Evolutionary conservation across 805 yeast species (phyloP).

Genomic region (Yarrowia sp.): DNA sequence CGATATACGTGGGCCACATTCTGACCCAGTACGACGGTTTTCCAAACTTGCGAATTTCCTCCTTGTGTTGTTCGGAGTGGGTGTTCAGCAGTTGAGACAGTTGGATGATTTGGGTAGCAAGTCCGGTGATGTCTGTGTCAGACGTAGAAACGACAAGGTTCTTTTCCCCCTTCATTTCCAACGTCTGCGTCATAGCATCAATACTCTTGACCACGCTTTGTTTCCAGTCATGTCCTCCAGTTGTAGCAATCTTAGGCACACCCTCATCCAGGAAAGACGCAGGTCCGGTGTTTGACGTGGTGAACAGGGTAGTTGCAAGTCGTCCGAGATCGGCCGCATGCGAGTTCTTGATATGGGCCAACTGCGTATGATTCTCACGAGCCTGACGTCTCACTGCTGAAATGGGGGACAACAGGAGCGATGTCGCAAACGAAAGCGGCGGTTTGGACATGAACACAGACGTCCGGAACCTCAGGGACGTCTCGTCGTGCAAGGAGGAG

Average conservation of each 20-base stretch:
- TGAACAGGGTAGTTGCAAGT: slow-evolving; percentile 8
- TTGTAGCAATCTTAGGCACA: slow-evolving; percentile 4
- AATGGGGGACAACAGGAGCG: slow-evolving; percentile 20
- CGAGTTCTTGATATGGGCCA: slow-evolving; percentile 22
- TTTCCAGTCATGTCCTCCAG: slow-evolving; percentile 8
- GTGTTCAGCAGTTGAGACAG: not conserved
- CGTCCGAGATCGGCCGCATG: slow-evolving; percentile 31
- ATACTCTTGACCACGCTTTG: slow-evolving; percentile 17
- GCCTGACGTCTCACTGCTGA: slow-evolving; percentile 18
- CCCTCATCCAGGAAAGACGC: slow-evolving; percentile 21
- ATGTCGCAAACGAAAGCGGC: slow-evolving; percentile 27
- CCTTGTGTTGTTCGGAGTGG: slow-evolving; percentile 16
- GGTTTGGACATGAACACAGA: slow-evolving; percentile 23
- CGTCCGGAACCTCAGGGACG: slow-evolving; percentile 6
- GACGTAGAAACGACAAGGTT: not conserved
- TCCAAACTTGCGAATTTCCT: slow-evolving; percentile 11
- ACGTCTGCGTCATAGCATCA: slow-evolving; percentile 17
- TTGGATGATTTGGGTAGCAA: not conserved
- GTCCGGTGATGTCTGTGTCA: not conserved
- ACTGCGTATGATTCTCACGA: slow-evolving; percentile 2
- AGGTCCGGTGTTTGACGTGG: not conserved
- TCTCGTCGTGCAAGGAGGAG: slow-evolving; percentile 19
- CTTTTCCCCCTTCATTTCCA: not conserved
- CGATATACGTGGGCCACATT: slow-evolving; percentile 36
- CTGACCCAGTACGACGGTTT: slow-evolving; percentile 31